Conservation (phyloP, 345 rosid genomes). For the Fremontodendron californicum region DNA sequence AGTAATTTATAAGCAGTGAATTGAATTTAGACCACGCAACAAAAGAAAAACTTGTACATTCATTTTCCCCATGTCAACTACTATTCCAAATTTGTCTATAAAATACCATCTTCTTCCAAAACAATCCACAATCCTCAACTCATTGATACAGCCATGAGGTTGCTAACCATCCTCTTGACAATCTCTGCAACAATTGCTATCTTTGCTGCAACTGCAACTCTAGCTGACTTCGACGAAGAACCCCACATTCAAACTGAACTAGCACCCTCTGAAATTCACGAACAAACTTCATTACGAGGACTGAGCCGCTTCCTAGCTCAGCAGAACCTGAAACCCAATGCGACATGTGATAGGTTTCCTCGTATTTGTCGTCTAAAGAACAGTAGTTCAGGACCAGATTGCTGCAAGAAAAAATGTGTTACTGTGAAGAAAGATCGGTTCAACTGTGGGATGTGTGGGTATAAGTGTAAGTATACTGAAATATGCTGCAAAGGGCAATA, state of each 20-base stretch:
- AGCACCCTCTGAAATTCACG: conserved; percentile 4
- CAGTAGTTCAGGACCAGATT: conserved; percentile 30
- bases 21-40: conserved; percentile 20
- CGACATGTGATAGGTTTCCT: conserved; percentile 27
- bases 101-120: conserved; percentile 1
- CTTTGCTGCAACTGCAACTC: not conserved
- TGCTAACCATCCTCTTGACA: not conserved
- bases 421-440: conserved; percentile 20
- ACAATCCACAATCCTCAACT: not conserved
- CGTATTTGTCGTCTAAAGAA: conserved; percentile 23
- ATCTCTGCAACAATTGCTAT: conserved; percentile 6
- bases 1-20: conserved; percentile 8
- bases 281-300: conserved; percentile 18
- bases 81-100: not conserved
- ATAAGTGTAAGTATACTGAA: conserved; percentile 26
- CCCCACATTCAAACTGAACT: not conserved
- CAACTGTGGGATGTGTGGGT: conserved; percentile 28
- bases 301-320: conserved; percentile 15
- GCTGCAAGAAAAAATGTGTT: conserved; percentile 35
- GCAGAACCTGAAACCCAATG: not conserved
- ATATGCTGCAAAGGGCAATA: conserved; percentile 22
- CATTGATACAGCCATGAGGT: not conserved
- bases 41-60: conserved; percentile 19
- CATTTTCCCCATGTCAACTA: conserved; percentile 18
- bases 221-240: not conserved